Evolutionary conservation across 257 asterid species (phyloP).

Genomic region (Primulina tabacum): DNA sequence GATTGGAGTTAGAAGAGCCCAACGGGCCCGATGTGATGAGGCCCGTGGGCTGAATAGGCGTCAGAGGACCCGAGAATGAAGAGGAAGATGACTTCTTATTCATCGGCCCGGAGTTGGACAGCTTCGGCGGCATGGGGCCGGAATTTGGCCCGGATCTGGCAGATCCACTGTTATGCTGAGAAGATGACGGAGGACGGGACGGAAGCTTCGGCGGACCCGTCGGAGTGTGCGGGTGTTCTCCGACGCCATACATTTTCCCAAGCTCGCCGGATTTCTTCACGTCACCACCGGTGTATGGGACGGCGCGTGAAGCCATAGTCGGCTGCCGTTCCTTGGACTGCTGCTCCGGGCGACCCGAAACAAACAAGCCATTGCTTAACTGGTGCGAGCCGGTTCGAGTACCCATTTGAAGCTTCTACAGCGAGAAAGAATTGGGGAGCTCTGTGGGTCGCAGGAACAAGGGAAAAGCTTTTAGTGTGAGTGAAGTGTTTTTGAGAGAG

Average conservation of each 20-base stretch:
- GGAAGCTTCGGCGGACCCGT: slow-evolving; percentile 51
- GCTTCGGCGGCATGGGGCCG: slow-evolving; percentile 48
- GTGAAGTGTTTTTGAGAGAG: slow-evolving; percentile 33
- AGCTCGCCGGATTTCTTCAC: slow-evolving; percentile 90
- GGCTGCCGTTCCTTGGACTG: slow-evolving; percentile 70
- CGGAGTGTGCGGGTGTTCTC: slow-evolving; percentile 50
- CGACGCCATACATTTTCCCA: slow-evolving; percentile 84
- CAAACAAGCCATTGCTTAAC: slow-evolving; percentile 80
- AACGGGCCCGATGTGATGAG: slow-evolving; percentile 85
- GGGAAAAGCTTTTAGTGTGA: slow-evolving; percentile 23
- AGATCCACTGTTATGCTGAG: slow-evolving; percentile 78
- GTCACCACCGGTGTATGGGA: slow-evolving; percentile 88
- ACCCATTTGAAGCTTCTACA: slow-evolving; percentile 32
- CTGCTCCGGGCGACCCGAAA: slow-evolving; percentile 84
- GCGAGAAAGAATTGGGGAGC: background rate
- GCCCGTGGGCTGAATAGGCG: slow-evolving; percentile 81
- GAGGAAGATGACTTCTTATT: slow-evolving; percentile 68
- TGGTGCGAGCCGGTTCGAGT: slow-evolving; percentile 85
- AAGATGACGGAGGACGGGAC: slow-evolving; percentile 53
- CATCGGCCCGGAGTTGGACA: slow-evolving; percentile 63
- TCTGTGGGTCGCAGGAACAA: slow-evolving; percentile 21
- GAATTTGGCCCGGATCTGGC: slow-evolving; percentile 89
- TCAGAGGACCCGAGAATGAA: slow-evolving; percentile 81
- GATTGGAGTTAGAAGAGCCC: slow-evolving; percentile 46
- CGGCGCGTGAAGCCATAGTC: slow-evolving; percentile 69